Evolutionary conservation across 768 basidiomycete species (phyloP), one percentile per base, ranked within the genome.

Genomic region (Amanita polypyramis): DNA sequence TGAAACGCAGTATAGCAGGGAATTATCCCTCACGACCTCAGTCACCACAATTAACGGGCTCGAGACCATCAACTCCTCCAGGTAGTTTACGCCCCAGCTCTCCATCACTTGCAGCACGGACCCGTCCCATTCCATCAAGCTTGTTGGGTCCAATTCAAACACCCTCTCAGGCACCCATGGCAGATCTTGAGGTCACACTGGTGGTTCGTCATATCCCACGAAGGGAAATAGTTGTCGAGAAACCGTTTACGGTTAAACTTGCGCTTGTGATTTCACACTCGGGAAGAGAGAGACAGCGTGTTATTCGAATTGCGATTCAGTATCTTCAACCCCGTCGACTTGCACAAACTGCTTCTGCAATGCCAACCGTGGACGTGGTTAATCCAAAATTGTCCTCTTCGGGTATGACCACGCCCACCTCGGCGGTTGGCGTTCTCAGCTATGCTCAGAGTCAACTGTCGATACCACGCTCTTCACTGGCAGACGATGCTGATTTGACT

Each of bases 231-330:
- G 53, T 56, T 2, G 60, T 82, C 3, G 77, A 80, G 47, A 73
- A 70, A 35, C 79, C 83, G 0, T 88, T 91, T 56, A 68, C 63
- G 1, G 66, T 88, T 38, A 57, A 62, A 9, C 75, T 81, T 42
- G 66, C 72, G 2, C 63, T 88, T 11, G 70, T 72, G 19, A 58
- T 82, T 21, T 70, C 77, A 3, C 71, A 70, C 3, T 51, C 65
- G 29, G 60, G 61, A 19, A 58, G 56, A 29, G 59, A 55, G 27
- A 40, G 55, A 45, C 50, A 67, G 39, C 71, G 80, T 19, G 58
- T 67, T 5, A 54, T 82, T 21, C 62, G 63, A 10, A 61, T 89
- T 21, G 82, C 72, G 14, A 70, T 88, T 5, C 88, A 91, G 55
- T 83, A 85, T 55, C 62, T 85, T 11, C 70, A 73, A 37, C 70